Evolutionary conservation across 768 basidiomycete genomes (phyloP).

Genomic region (Suillus sp.): DNA sequence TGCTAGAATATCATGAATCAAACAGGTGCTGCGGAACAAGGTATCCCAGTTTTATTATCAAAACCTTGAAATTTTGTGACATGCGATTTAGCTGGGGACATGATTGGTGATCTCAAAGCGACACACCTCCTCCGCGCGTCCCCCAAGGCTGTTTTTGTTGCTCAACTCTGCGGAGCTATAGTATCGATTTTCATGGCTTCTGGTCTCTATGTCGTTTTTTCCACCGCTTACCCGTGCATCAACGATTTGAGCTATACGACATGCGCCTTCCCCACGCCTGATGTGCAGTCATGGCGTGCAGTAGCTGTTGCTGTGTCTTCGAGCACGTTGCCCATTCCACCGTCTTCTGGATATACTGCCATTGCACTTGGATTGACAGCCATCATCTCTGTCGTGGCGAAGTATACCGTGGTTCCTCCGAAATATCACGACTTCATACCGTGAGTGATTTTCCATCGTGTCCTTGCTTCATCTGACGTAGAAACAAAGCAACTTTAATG

Average conservation of each 20-base stretch:
- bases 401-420: slow-evolving; percentile 29
- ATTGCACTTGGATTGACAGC: slow-evolving; percentile 52
- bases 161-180: slow-evolving; percentile 56
- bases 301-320: slow-evolving; percentile 26
- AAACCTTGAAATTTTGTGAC: neutral
- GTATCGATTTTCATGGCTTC: slow-evolving; percentile 58
- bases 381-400: slow-evolving; percentile 46
- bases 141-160: slow-evolving; percentile 60
- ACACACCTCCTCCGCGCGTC: slow-evolving; percentile 65
- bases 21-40: slow-evolving; percentile 15
- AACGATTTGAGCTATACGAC: slow-evolving; percentile 16
- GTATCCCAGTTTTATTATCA: neutral
- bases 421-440: slow-evolving; percentile 27
- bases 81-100: slow-evolving; percentile 44
- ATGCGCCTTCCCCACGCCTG: slow-evolving; percentile 8
- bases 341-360: slow-evolving; percentile 58
- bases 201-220: slow-evolving; percentile 62
- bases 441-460: slow-evolving; percentile 12
- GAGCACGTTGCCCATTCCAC: slow-evolving; percentile 42
- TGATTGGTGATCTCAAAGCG: slow-evolving; percentile 66
- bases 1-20: slow-evolving; percentile 3
- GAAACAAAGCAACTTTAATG: slow-evolving; percentile 27
- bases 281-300: slow-evolving; percentile 14
- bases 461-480: neutral
- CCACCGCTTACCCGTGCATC: slow-evolving; percentile 61